Base-by-base conservation (phyloP, 2,329 filamentous ascomycete species). In the Aschersonia sp. region DNA sequence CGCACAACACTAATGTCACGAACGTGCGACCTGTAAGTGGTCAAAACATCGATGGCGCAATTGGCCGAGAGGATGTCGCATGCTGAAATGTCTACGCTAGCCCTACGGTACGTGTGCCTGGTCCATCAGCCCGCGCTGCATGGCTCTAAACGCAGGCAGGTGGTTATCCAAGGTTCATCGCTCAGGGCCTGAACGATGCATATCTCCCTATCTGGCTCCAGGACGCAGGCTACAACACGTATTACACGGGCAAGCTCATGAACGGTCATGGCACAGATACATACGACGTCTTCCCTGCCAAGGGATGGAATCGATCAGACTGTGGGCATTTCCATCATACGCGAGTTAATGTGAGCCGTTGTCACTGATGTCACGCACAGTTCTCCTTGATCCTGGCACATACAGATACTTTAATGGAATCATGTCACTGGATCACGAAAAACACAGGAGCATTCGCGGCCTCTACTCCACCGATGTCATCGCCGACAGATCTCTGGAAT, bases 151-250 rank as follows among this genome's bases (percentile, higher is more conserved):
- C 40, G 40, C 9, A 20, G 2, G 31, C 29, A 68, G 62, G 64
- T 31, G 64, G 64, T 4, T 87, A 80, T 54, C 75, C 77, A 1
- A 84, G 85, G 55, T 83, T 86, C 48, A 64, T 85, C 10, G 65
- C 66, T 3, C 70, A 82, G 47, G 82, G 82, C 0, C 70, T 78
- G 51, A 84, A 86, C 50, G 72, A 80, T 1, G 73, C 81, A 38
- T 85, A 82, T 51, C 69, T 87, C 0, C 83, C 82, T 0, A 59
- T 86, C 0, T 87, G 83, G 82, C 62, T 88, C n/a, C 79, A 85
- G 53, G 60, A 74, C 4, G 76, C 74, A 0, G 82, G 81, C 0
- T 86, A 86, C 57, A 75, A 77, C 53, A 85, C 82, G 0, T 85
- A 84, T 56, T 87, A 86, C 55, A 77, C 76, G 0, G 84, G 80